Evolutionary conservation across 2,329 filamentous ascomycete species (phyloP).

Genomic region (Neodidymelliopsis sp.): DNA sequence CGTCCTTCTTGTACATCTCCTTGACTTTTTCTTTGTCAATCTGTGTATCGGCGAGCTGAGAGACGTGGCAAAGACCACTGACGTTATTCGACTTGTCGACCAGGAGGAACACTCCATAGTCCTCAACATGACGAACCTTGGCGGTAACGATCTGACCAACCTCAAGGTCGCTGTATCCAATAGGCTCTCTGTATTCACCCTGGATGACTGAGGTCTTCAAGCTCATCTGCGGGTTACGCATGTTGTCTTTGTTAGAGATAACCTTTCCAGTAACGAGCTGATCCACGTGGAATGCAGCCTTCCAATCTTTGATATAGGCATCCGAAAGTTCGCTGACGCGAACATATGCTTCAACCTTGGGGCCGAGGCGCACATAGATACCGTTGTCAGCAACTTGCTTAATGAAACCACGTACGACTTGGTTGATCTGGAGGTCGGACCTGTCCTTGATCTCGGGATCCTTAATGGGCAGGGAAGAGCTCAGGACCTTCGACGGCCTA

Average conservation of each 20-base stretch:
- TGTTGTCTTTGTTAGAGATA: conserved; percentile 70
- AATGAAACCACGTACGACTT: conserved; percentile 88
- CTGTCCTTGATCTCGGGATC: conserved; percentile 79
- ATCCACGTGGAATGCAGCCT: conserved; percentile 83
- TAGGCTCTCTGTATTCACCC: conserved; percentile 75
- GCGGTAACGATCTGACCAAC: conserved; percentile 84
- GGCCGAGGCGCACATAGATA: conserved; percentile 83
- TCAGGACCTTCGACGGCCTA: conserved; percentile 86
- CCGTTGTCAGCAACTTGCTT: conserved; percentile 90
- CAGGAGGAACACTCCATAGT: conserved; percentile 94
- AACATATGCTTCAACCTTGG: conserved; percentile 81
- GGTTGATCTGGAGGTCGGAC: conserved; percentile 76
- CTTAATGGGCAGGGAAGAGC: conserved; percentile 79
- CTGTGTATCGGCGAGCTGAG: conserved; percentile 84
- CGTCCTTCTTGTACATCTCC: conserved; percentile 88
- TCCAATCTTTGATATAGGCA: conserved; percentile 93
- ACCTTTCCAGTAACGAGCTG: conserved; percentile 91
- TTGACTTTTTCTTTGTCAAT: conserved; percentile 88
- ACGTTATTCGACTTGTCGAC: conserved; percentile 87
- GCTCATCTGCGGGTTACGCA: conserved; percentile 81
- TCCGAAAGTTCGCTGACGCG: conserved; percentile 90
- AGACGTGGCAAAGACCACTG: conserved; percentile 91
- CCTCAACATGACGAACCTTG: conserved; percentile 90
- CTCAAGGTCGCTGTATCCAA: conserved; percentile 79
- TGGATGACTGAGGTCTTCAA: conserved; percentile 86